Evolutionary conservation across 1,139 yeast species (phyloP).

Genomic region (Blastobotrys apis): DNA sequence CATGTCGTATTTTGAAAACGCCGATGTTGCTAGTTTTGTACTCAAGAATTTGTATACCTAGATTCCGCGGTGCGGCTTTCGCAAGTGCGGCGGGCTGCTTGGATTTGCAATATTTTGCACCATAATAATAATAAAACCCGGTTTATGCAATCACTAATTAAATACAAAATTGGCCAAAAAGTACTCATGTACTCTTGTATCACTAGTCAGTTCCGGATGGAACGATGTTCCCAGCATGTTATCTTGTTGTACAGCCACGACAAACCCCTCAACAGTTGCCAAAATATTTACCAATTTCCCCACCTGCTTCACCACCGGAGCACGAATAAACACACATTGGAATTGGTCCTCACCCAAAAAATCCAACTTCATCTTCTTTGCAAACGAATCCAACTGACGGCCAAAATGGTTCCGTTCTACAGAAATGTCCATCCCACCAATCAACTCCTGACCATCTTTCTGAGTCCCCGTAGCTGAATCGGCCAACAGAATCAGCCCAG

Average conservation of each 20-base stretch:
- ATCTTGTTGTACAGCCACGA: constrained; percentile 75
- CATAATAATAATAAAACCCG: neutral
- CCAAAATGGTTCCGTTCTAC: constrained; percentile 78
- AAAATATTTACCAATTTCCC: constrained; percentile 24
- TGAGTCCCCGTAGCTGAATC: constrained; percentile 50
- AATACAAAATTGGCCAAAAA: constrained; percentile 27
- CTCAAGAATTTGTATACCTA: constrained; percentile 36
- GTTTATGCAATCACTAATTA: neutral
- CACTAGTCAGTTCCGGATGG: constrained; percentile 71
- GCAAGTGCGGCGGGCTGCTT: no score
- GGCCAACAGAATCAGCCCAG: constrained; percentile 70
- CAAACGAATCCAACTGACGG: constrained; percentile 68
- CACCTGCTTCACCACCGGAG: constrained; percentile 54
- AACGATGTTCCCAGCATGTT: constrained; percentile 68
- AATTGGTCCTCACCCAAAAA: constrained; percentile 45
- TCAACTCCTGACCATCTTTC: constrained; percentile 51
- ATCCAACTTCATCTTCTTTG: constrained; percentile 45
- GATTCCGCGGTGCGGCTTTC: no score
- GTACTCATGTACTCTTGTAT: constrained; percentile 66
- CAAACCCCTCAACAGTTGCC: constrained; percentile 28
- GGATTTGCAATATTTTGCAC: neutral
- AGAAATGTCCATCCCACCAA: constrained; percentile 63
- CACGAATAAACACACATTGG: constrained; percentile 68
- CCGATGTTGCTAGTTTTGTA: constrained; percentile 76
- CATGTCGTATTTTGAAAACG: constrained; percentile 81